A percentile compares a stretch with the other conserved stretches of the same genome.
Evolutionary conservation across 1,139 yeast genomes (phyloP).

Genomic region (Pichia norvegensis): DNA sequence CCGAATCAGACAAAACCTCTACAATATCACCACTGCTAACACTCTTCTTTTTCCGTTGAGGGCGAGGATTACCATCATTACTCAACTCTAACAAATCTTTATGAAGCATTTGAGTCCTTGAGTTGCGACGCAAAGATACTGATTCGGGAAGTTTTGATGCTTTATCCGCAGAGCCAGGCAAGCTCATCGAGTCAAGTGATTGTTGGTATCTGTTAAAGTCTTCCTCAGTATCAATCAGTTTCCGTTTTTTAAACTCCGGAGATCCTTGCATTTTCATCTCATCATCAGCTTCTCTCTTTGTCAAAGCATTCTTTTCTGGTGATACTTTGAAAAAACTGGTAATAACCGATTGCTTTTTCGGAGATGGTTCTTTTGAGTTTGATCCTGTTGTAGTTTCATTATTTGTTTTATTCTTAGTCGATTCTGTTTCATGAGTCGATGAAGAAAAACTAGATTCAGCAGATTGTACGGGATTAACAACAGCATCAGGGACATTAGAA

Average conservation of each 20-base stretch:
- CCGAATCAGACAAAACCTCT: neutral
- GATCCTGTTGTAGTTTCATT: neutral
- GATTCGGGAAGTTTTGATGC: neutral
- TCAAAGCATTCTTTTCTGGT: conserved; percentile 1
- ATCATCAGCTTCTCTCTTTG: neutral
- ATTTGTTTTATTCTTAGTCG: neutral
- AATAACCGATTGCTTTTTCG: conserved; percentile 6
- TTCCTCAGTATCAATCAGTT: neutral
- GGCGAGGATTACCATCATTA: conserved; percentile 7
- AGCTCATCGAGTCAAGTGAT: neutral
- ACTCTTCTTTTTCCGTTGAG: conserved; percentile 4
- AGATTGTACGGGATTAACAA: neutral
- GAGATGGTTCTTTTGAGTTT: neutral
- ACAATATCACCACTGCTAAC: neutral
- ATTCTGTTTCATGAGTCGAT: no score
- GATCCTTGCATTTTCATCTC: neutral
- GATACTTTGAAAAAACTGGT: conserved; percentile 13
- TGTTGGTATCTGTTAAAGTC: neutral
- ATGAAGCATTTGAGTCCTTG: neutral
- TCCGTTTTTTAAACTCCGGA: neutral
- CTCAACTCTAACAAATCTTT: conserved; percentile 13
- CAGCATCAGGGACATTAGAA: neutral
- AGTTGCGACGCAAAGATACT: conserved; percentile 2
- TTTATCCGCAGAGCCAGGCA: no score
- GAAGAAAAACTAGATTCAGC: neutral